Evolutionary conservation across 2,329 filamentous ascomycete species (phyloP), one percentile per base, ranked within the genome.

Genomic region (Clonostachys sp.): DNA sequence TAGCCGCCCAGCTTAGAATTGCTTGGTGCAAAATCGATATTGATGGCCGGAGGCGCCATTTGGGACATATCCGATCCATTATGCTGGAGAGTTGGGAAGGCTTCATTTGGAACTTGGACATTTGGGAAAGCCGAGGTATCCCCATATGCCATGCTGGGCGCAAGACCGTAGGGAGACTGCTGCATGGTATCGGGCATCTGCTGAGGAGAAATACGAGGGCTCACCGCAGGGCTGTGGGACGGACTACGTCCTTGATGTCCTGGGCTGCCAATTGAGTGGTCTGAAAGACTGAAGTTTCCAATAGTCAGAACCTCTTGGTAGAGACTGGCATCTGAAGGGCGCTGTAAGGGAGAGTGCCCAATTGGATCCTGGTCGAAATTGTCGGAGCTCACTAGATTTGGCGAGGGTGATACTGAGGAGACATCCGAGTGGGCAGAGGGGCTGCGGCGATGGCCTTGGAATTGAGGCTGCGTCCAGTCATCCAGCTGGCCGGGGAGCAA

Each of bases 381-480:
- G 58, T 96, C 91, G 50, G 87, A 78, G 55, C 86, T 86, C 30
- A 79, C 80, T 48, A 96, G 70, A 60, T 89, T 90, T 5, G 92
- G 92, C 16, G 92, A 96, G 20, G 85, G 87, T 18, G 88, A 84
- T 14, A 85, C 88, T 16, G 90, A 95, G 6, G 86, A 96, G 6
- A 96, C 85, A 55, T 96, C 92, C 4, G 91, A 96, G 59, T 86
- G 90, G 57, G 96, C 92, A n/a, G 91, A 96, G 1, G 89, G 88
- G 36, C 82, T 84, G 59, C 91, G 83, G 56, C 91, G 81, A 62
- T 96, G 92, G n/a, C 81, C 76, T 55, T 89, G 86, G 60, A 95
- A 96, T 50, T 81, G 77, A 13, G 72, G 66, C 48, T 74, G 73
- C 40, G 56, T 73, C 78, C 78, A 83, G 50, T 82, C 78, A 46